Base-by-base conservation (phyloP, 305 asterid species). In the Ajuga reptans region DNA sequence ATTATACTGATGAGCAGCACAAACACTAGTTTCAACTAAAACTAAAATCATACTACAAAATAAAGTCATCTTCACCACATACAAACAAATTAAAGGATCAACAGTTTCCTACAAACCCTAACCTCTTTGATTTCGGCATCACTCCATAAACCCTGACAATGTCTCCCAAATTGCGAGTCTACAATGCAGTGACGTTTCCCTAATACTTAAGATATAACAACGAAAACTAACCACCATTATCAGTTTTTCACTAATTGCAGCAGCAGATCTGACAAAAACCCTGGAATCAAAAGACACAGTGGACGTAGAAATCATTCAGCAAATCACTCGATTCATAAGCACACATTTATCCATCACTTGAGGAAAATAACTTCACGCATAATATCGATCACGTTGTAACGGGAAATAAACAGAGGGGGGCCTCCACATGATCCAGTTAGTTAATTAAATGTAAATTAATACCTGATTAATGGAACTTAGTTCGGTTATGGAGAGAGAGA, bases 251-350 rank as follows among this genome's bases (percentile, higher is more conserved):
- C 71, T 8, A 37, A 51, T 69, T 72, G 42, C 46, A 64, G 66
- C 74, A 53, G 62, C 75, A 77, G 86, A 82, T 79, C 83, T 71
- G 81, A 71, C 53, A 51, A 68, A 33, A 47, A 52, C 69, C 67
- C 64, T 12, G 75, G 74, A 61, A 72, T 34, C 58, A 70, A 46
- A 53, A 21, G 5, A 17, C 52, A 15, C 24, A 27, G 66, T 21
- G 45, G 62, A 46, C 42, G 21, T 2, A 63, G 57, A 57, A 68
- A 67, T 63, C 45, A 62, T 62, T 6, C 52, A 66, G 43, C 55
- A 60, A 46, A 43, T 17, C 18, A 16, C 9, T n/a, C 42, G 60
- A 41, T 29, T 64, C 17, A 52, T n/a, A 27, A 27, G 17, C 75
- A 37, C 69, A 62, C 82, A 65, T 72, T 79, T 36, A 2, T 33